phyloP scores from a whole-genome alignment of 345 rosid species.

The Jatropha curcas region DNA sequence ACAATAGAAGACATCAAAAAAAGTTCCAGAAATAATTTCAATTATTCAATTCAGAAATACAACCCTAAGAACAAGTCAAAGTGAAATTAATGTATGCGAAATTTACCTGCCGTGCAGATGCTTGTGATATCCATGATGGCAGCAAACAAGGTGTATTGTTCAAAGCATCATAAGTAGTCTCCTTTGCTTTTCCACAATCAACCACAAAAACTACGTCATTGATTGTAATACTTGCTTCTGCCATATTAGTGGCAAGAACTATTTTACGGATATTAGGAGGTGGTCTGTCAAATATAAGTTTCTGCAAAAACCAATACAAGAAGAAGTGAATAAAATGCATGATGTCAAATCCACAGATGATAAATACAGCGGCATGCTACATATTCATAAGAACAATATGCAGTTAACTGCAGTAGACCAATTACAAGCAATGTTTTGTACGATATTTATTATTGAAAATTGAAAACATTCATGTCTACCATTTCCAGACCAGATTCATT shows the following conservation, averaged over 20 bases:
- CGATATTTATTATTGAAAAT: background rate
- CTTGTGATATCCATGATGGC: constrained; percentile 98
- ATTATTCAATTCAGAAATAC: background rate
- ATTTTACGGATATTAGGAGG: constrained; percentile 83
- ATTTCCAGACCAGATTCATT: background rate
- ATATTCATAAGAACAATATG: background rate
- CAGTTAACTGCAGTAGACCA: background rate
- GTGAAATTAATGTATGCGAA: constrained; percentile 8
- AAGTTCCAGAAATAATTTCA: background rate
- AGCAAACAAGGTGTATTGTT: constrained; percentile 98
- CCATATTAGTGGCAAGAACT: constrained; percentile 97
- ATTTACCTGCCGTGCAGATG: constrained; percentile 86
- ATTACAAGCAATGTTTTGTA: background rate
- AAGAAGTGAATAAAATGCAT: constrained; percentile 7
- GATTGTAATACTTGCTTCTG: constrained; percentile 97
- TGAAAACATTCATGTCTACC: background rate
- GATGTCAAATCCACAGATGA: background rate
- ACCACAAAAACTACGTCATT: constrained; percentile 92
- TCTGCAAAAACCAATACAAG: constrained; percentile 49
- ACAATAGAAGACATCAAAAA: background rate
- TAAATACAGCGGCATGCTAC: background rate
- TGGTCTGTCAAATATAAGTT: constrained; percentile 80
- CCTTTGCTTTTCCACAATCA: constrained; percentile 99
- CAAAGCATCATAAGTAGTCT: constrained; percentile 98
- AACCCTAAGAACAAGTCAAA: background rate